Conservation (phyloP, 179 eudicot genomes). For the Spinacia oleracea region DNA sequence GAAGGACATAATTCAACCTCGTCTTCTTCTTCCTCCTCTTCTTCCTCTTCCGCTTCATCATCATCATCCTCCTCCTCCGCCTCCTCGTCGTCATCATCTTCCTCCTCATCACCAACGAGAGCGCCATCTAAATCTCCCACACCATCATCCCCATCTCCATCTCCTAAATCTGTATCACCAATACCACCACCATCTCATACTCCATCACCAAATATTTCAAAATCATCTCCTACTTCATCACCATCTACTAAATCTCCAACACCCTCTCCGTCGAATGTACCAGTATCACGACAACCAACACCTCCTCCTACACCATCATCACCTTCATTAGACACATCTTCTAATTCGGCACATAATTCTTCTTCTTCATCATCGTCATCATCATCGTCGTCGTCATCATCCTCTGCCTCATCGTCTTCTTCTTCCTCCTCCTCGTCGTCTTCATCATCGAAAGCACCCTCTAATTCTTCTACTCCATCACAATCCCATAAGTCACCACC, state of each 20-base stretch:
- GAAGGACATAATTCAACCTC: too few relatives aligned
- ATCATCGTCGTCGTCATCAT: background rate
- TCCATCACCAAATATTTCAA: background rate
- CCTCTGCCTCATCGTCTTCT: background rate
- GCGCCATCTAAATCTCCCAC: too few relatives aligned
- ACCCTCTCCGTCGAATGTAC: background rate
- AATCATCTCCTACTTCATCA: background rate
- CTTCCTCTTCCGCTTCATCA: too few relatives aligned
- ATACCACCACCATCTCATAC: background rate
- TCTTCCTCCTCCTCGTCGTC: constrained; percentile 12
- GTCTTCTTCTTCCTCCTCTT: too few relatives aligned
- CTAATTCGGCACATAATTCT: background rate
- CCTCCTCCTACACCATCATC: background rate
- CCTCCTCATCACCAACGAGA: too few relatives aligned
- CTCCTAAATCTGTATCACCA: background rate
- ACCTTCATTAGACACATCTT: background rate
- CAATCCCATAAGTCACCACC: background rate
- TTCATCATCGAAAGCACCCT: background rate
- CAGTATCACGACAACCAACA: background rate
- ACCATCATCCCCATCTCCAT: background rate
- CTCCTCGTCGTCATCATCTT: too few relatives aligned
- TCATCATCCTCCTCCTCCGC: too few relatives aligned
- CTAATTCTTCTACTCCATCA: constrained; percentile 12
- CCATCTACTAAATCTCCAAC: constrained; percentile 2
- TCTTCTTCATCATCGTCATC: background rate